A percentile compares a stretch with the other conserved stretches of the same genome.
phyloP scores from a whole-genome alignment of 129 eudicot genomes.

The Chrysanthemum makinoi region DNA sequence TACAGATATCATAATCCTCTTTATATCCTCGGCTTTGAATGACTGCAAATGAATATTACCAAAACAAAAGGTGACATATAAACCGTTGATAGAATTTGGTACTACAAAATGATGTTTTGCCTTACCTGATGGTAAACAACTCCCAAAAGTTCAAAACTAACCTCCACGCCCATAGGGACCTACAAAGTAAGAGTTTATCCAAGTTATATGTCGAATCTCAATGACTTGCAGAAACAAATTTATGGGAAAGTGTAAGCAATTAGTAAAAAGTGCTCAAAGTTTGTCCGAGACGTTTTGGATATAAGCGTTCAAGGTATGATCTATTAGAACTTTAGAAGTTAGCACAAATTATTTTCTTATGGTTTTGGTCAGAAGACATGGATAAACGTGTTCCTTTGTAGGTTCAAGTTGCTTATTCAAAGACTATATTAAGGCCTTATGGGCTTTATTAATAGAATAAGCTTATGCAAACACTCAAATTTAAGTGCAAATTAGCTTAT shows the following conservation, averaged over 20 bases:
- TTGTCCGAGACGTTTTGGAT: not conserved
- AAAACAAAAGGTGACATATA: not conserved
- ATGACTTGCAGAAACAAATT: not conserved
- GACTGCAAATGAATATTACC: slow-evolving; percentile 62
- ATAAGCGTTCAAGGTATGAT: not conserved
- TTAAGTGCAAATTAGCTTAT: no score
- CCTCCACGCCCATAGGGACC: slow-evolving; percentile 89
- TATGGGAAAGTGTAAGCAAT: not conserved
- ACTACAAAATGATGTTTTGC: not conserved
- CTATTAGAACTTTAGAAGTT: not conserved
- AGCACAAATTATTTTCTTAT: not conserved
- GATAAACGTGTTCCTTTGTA: not conserved
- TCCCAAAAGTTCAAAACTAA: slow-evolving; percentile 83
- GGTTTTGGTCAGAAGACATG: not conserved
- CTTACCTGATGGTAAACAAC: slow-evolving; percentile 83
- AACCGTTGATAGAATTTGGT: not conserved
- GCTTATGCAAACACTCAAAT: no score
- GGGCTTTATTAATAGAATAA: no score
- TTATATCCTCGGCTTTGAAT: slow-evolving; percentile 72
- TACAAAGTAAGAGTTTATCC: slow-evolving; percentile 26
- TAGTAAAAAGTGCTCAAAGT: not conserved
- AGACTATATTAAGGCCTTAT: no score
- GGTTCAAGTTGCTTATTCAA: no score
- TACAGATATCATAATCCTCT: slow-evolving; percentile 94
- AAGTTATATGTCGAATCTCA: not conserved